These are phyloP conservation scores for Russula sp. DNA, from an alignment of 768 basidiomycete species.

Conservation along the genomic window DNA sequence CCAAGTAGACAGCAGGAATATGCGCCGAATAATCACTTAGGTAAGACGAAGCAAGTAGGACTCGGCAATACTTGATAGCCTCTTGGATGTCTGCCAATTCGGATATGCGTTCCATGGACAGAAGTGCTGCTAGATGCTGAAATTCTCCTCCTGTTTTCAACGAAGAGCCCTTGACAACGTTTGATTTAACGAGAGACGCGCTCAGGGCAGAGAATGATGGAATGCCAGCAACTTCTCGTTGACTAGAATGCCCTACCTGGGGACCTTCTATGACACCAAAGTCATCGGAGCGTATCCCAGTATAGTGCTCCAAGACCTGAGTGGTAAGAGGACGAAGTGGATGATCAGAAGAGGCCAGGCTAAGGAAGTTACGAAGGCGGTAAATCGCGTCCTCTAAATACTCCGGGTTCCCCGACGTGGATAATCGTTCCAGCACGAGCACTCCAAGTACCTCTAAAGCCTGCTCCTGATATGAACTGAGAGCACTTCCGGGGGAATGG, in stretches of 20 bases:
- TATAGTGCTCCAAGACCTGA: too few species aligned
- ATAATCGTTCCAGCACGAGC: not conserved
- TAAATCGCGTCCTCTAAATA: not conserved
- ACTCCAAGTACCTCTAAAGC: not conserved
- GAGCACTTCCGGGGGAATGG: not conserved
- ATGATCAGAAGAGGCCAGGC: not conserved
- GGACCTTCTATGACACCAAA: not conserved
- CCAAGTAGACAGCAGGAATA: not conserved
- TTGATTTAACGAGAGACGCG: too few species aligned
- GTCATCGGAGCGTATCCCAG: not conserved
- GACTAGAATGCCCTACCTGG: too few species aligned
- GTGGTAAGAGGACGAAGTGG: not conserved
- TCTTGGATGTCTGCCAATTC: not conserved
- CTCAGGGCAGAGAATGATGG: too few species aligned
- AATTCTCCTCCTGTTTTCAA: too few species aligned
- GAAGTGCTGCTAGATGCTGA: not conserved
- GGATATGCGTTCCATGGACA: not conserved
- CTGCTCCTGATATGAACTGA: not conserved
- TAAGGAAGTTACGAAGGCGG: not conserved
- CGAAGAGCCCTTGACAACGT: not conserved
- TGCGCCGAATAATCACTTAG: not conserved
- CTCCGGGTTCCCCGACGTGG: not conserved
- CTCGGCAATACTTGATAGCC: not conserved
- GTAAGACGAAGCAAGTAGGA: not conserved
- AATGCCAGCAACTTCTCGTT: too few species aligned